phyloP scores from a whole-genome alignment of 352 stramenopile species.

The Elongisporangium undulatum region DNA sequence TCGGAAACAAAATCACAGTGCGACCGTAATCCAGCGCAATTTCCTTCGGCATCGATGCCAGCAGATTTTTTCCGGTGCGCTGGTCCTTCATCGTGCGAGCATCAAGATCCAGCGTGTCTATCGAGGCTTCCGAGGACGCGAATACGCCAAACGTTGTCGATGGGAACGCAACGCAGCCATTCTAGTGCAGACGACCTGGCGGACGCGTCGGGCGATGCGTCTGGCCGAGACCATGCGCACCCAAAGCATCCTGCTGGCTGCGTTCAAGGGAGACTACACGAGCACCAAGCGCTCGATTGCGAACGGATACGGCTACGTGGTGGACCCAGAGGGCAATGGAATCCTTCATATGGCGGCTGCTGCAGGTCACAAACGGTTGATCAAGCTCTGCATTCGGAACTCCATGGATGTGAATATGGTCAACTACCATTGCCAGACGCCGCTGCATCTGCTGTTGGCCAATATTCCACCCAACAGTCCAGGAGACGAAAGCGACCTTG shows the following conservation, averaged over 20 bases:
- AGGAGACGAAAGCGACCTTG: slow-evolving; percentile 6
- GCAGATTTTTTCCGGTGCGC: slow-evolving; percentile 26
- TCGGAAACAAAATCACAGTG: slow-evolving; percentile 28
- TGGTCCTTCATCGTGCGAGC: slow-evolving; percentile 37
- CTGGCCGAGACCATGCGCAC: slow-evolving; percentile 32
- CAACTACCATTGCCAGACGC: slow-evolving; percentile 53
- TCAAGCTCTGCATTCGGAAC: slow-evolving; percentile 80
- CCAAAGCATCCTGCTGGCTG: slow-evolving; percentile 55
- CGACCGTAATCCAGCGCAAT: slow-evolving; percentile 63
- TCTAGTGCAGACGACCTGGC: slow-evolving; percentile 55
- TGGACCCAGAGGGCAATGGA: slow-evolving; percentile 53
- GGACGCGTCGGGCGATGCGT: slow-evolving; percentile 31
- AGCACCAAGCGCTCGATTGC: slow-evolving; percentile 53
- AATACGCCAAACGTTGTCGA: slow-evolving; percentile 26
- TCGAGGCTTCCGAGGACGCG: slow-evolving; percentile 37
- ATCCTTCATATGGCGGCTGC: slow-evolving; percentile 70
- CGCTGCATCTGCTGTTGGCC: slow-evolving; percentile 69
- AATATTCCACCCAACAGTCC: slow-evolving; percentile 12
- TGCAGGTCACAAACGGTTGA: slow-evolving; percentile 64
- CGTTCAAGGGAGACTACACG: slow-evolving; percentile 74
- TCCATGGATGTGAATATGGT: slow-evolving; percentile 66
- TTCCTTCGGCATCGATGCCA: slow-evolving; percentile 57
- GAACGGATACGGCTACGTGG: slow-evolving; percentile 40
- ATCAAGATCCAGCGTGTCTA: slow-evolving; percentile 52
- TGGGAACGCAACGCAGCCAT: slow-evolving; percentile 37